phyloP scores from a whole-genome alignment of 176 grass and related monocot species.

The Musa beccarii region DNA sequence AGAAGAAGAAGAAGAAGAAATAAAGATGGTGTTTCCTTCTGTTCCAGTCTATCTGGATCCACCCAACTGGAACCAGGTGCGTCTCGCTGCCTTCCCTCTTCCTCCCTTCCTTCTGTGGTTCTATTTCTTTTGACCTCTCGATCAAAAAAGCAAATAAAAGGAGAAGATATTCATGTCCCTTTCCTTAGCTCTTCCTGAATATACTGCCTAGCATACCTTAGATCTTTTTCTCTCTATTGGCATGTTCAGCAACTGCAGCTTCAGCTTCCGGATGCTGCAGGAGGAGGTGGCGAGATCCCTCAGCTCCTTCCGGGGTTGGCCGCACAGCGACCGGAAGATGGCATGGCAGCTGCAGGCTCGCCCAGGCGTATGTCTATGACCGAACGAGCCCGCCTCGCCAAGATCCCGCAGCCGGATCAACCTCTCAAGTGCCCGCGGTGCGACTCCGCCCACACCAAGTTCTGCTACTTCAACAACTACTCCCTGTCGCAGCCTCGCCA shows the following conservation, averaged over 20 bases:
- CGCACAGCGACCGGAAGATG: conserved; percentile 9
- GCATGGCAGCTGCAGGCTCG: neutral
- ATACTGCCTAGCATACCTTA: neutral
- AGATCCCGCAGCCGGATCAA: conserved; percentile 60
- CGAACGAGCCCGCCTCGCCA: conserved; percentile 52
- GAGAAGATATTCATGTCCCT: conserved; percentile 12
- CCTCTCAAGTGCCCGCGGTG: conserved; percentile 90
- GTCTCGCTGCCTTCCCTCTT: neutral
- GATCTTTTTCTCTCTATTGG: conserved; percentile 25
- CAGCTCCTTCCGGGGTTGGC: conserved; percentile 27
- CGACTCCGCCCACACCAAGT: conserved; percentile 93
- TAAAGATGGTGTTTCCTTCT: conserved; percentile 87
- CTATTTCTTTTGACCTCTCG: conserved; percentile 31
- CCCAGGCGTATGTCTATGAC: conserved; percentile 53
- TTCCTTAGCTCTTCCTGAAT: conserved; percentile 12
- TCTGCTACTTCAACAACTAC: conserved; percentile 99
- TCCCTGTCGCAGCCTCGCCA: conserved; percentile 92
- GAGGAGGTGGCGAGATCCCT: conserved; percentile 8
- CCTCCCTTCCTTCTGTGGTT: neutral
- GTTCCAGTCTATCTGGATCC: conserved; percentile 89
- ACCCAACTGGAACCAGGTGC: conserved; percentile 90
- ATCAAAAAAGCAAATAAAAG: conserved; percentile 47
- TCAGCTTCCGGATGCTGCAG: conserved; percentile 11
- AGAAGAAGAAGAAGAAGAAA: conserved; percentile 49
- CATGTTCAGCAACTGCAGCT: conserved; percentile 27